A percentile compares a stretch with the other conserved stretches of the same genome.
Evolutionary conservation across 2,329 filamentous ascomycete genomes (phyloP).

Genomic region (Onygenales sp.): DNA sequence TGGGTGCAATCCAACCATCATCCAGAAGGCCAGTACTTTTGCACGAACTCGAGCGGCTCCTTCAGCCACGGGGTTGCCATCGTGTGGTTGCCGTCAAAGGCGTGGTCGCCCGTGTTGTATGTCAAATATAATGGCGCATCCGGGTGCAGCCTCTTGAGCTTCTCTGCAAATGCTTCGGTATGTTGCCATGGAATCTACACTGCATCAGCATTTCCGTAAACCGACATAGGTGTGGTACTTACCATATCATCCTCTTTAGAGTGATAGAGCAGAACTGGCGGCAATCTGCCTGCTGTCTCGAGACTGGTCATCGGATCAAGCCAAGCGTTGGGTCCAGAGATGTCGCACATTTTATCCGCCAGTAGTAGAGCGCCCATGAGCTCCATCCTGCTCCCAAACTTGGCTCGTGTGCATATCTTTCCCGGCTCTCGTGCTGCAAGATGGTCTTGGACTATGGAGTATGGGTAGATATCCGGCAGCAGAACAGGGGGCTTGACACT

Average conservation of each 20-base stretch:
- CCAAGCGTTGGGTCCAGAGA: not conserved
- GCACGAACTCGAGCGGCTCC: not conserved
- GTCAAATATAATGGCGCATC: not conserved
- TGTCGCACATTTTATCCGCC: not conserved
- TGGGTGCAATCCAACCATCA: not conserved
- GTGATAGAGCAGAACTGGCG: not conserved
- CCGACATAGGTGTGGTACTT: not conserved
- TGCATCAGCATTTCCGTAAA: not conserved
- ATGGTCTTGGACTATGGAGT: not conserved
- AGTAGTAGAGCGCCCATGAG: not conserved
- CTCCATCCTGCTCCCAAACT: not conserved
- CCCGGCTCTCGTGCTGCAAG: not conserved
- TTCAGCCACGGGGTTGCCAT: not conserved
- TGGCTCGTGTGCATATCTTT: not conserved
- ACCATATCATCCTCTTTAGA: not conserved
- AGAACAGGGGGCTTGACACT: not conserved
- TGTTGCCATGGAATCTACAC: not conserved
- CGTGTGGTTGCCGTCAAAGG: not conserved
- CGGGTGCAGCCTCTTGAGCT: not conserved
- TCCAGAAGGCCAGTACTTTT: not conserved
- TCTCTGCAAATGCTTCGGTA: not conserved
- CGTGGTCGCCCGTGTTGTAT: not conserved
- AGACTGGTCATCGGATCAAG: not conserved
- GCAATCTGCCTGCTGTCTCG: not conserved
- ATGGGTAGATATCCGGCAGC: not conserved